Percentiles rank a stretch among this genome's conserved stretches.
phyloP scores from a whole-genome alignment of 1,284 basidiomycete species.

The Vanrija pseudolonga region DNA sequence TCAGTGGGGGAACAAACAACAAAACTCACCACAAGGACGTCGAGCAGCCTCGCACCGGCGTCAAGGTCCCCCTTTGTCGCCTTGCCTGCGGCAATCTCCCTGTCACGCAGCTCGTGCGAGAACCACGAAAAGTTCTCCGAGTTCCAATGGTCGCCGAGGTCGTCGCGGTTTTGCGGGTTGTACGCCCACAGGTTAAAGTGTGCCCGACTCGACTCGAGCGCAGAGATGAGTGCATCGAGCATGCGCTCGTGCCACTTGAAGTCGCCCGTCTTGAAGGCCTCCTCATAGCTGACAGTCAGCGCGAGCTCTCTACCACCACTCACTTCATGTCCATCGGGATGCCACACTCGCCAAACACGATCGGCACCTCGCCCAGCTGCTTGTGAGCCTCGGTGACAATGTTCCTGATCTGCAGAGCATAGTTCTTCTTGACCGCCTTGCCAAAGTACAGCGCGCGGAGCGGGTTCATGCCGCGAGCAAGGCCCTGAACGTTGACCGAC shows the following conservation, averaged over 20 bases:
- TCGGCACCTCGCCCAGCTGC: conserved; percentile 69
- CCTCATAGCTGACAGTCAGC: conserved; percentile 56
- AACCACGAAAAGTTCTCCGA: conserved; percentile 95
- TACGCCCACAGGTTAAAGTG: conserved; percentile 92
- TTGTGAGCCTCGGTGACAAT: conserved; percentile 65
- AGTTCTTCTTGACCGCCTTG: conserved; percentile 72
- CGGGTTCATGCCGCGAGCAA: conserved; percentile 79
- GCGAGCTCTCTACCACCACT: conserved; percentile 33
- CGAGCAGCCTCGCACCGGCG: conserved; percentile 72
- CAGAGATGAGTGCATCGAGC: conserved; percentile 85
- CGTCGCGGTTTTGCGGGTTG: conserved; percentile 79
- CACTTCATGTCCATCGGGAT: conserved; percentile 93
- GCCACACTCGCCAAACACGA: conserved; percentile 84
- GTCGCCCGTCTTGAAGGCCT: conserved; percentile 68
- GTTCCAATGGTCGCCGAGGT: conserved; percentile 85
- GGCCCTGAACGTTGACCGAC: conserved; percentile 82
- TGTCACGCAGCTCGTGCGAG: conserved; percentile 52
- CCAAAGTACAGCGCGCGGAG: conserved; percentile 81
- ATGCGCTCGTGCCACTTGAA: conserved; percentile 76
- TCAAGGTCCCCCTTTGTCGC: conserved; percentile 55
- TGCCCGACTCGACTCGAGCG: conserved; percentile 65
- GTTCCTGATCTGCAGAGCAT: conserved; percentile 72
- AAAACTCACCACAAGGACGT: conserved; percentile 60
- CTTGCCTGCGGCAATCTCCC: conserved; percentile 50
- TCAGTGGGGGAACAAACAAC: background rate